Base-by-base conservation (phyloP, 1,284 basidiomycete genomes). In the Porogramme epimiltina region DNA sequence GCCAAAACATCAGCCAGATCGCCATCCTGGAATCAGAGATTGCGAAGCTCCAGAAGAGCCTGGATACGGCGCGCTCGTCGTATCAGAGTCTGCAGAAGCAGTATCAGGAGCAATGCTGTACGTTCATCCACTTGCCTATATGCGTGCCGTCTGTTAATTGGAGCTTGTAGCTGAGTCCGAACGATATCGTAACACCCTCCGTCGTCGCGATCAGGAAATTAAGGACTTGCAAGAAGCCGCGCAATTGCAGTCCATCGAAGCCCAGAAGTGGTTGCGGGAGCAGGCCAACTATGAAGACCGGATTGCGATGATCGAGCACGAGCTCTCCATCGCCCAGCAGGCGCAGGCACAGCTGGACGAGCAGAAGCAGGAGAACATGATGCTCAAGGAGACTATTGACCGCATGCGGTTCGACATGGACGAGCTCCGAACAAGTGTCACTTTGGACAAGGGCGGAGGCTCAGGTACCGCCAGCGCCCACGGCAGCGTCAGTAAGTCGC, bases 311-410 rank as follows among this genome's bases (percentile, higher is more conserved):
- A 78, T 95, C 23, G 87, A 93, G 62, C 61, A 68, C 5, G 91
- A 94, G 54, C 76, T 95, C 2, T 66, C 65, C 2, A 61, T 81
- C 18, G 89, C 91, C 1, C 82, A 87, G 42, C 80, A 84, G 56
- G 84, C 88, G 0, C 84, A 90, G 49, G 76, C 74, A 0, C 79
- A 85, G 53, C 79, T 95, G 31, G 91, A 94, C 51, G 87, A 88
- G 59, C 93, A 95, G 73, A 95, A 94, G 72, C 89, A 92, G 63
- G 92, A 95, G 75, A 96, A 95, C 62, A 66, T 95, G 57, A 73
- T 91, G 66, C 77, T 95, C 55, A 95, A 94, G 66, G 93, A 96
- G 75, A 95, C 93, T 0, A 95, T 96, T 60, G 93, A 95, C 66
- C 81, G 93, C 28, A 84, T 95, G 80, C 79, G 90, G 28, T 93